These are phyloP conservation scores for Berberis thunbergii DNA, from an alignment of 164 flowering plant species.

Conservation along the genomic window DNA sequence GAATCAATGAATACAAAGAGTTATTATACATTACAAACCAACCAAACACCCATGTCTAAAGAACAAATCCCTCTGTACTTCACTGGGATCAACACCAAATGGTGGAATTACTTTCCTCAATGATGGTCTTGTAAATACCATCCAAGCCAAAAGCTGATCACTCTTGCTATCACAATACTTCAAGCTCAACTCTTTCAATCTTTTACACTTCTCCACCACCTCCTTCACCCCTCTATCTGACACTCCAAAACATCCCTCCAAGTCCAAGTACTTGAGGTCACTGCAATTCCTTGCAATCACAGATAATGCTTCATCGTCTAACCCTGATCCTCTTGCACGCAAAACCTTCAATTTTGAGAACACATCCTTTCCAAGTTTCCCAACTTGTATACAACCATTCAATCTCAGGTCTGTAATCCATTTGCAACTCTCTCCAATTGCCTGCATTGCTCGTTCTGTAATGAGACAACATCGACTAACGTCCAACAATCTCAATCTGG, in stretches of 20 bases:
- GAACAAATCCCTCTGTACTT: slow-evolving; percentile 14
- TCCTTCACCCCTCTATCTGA: slow-evolving; percentile 37
- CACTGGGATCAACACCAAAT: not conserved
- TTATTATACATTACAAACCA: too few species aligned
- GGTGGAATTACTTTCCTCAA: slow-evolving; percentile 12
- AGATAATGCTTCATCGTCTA: slow-evolving; percentile 31
- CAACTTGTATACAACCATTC: slow-evolving; percentile 18
- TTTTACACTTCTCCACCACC: slow-evolving; percentile 27
- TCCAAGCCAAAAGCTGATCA: slow-evolving; percentile 14
- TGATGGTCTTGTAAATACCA: slow-evolving; percentile 24
- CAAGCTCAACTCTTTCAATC: slow-evolving; percentile 45
- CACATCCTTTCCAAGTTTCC: slow-evolving; percentile 12
- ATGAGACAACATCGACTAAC: slow-evolving; percentile 25
- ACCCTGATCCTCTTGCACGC: slow-evolving; percentile 14
- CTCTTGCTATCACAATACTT: slow-evolving; percentile 18
- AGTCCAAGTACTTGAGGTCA: slow-evolving; percentile 23
- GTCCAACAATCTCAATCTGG: slow-evolving; percentile 30
- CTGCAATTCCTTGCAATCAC: slow-evolving; percentile 26
- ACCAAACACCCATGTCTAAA: slow-evolving; percentile 26
- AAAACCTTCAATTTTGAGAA: slow-evolving; percentile 35
- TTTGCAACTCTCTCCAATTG: slow-evolving; percentile 22
- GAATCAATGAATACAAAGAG: too few species aligned
- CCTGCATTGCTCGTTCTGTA: slow-evolving; percentile 31
- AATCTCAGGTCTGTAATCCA: slow-evolving; percentile 30
- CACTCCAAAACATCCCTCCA: slow-evolving; percentile 34